Conservation (phyloP, 495 filamentous ascomycete genomes). For the Xylaria grammica region DNA sequence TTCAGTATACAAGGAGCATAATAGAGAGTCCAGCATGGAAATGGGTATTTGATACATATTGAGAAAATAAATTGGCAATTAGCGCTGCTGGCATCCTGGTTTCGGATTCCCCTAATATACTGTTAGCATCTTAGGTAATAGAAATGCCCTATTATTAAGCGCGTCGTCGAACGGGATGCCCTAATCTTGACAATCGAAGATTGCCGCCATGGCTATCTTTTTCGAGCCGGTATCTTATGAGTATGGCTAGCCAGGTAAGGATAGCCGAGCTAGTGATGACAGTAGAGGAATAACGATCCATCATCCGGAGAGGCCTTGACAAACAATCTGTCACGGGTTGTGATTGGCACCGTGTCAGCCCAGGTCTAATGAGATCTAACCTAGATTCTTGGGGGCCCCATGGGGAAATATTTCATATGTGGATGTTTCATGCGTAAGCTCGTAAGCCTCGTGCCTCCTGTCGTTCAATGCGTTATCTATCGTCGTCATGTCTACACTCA, state of each 20-base stretch:
- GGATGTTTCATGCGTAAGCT: constrained; percentile 9
- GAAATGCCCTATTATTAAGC: constrained; percentile 4
- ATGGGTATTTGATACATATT: too few species aligned
- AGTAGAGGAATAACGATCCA: neutral
- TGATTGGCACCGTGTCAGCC: neutral
- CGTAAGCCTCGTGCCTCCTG: constrained; percentile 8
- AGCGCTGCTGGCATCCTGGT: too few species aligned
- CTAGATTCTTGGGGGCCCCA: neutral
- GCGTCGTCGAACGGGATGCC: neutral
- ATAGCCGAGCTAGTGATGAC: neutral
- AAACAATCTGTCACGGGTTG: neutral
- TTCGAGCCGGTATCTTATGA: neutral
- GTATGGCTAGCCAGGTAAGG: constrained; percentile 12
- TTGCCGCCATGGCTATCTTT: neutral
- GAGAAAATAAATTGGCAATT: too few species aligned
- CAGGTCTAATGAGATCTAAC: neutral
- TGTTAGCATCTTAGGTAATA: neutral
- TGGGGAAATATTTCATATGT: constrained; percentile 5
- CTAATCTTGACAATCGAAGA: neutral
- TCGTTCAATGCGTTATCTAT: constrained; percentile 15
- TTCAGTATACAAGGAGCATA: too few species aligned
- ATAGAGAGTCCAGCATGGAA: too few species aligned
- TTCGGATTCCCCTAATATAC: too few species aligned
- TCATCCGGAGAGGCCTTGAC: neutral
- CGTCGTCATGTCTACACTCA: constrained; percentile 24